Percentiles rank a stretch among this genome's conserved stretches.
Evolutionary conservation across 108 stramenopile genomes (phyloP).

Genomic region (Cyclotella cryptica): DNA sequence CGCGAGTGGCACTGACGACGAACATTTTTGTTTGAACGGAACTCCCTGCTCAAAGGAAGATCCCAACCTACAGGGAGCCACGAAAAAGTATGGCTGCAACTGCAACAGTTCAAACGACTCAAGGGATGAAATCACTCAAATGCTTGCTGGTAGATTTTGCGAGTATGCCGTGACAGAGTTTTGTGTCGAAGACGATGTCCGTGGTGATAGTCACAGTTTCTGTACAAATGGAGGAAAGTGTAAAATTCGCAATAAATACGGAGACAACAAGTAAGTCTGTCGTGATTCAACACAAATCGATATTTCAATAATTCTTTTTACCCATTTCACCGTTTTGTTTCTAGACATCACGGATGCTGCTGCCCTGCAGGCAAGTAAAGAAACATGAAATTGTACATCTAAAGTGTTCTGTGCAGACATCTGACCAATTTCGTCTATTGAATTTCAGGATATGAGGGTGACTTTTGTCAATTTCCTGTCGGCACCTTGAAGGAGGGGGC

Average conservation of each 20-base stretch:
- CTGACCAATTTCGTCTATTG: background rate
- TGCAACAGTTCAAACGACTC: slow-evolving; percentile 9
- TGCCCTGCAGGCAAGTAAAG: slow-evolving; percentile 23
- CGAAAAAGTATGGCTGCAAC: slow-evolving; percentile 35
- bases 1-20: slow-evolving; percentile 22
- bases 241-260: slow-evolving; percentile 29
- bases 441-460: slow-evolving; percentile 41
- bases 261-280: slow-evolving; percentile 24
- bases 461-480: slow-evolving; percentile 42
- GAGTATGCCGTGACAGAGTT: slow-evolving; percentile 55
- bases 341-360: slow-evolving; percentile 48
- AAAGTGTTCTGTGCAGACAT: too few relatives aligned
- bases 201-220: slow-evolving; percentile 31
- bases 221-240: slow-evolving; percentile 54
- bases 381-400: background rate
- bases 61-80: slow-evolving; percentile 15
- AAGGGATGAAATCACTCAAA: slow-evolving; percentile 23
- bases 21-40: slow-evolving; percentile 63
- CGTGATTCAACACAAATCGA: too few relatives aligned
- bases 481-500: slow-evolving; percentile 35
- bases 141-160: slow-evolving; percentile 47
- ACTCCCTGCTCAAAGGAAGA: slow-evolving; percentile 41
- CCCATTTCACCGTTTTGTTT: background rate
- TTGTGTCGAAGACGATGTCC: slow-evolving; percentile 26
- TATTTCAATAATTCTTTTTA: background rate